Base-by-base conservation (phyloP, 257 asterid species). In the Solanum rostratum region DNA sequence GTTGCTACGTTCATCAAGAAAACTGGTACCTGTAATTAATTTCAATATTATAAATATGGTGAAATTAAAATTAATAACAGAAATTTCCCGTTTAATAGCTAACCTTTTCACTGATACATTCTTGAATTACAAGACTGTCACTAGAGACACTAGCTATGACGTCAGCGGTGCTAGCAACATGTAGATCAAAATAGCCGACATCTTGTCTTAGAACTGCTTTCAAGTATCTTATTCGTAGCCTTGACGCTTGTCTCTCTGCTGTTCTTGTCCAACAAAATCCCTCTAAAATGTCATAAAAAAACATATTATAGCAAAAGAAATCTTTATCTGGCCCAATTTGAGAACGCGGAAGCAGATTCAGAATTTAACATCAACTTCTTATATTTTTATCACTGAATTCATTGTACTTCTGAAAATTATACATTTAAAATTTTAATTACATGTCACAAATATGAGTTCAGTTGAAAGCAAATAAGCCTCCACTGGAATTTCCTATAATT, bases 261-360 rank as follows among this genome's bases (percentile, higher is more conserved):
- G 98, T 95, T 91, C 98, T 92, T 70, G 98, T 92, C 98, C 98
- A 95, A 80, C 98, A 95, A 89, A 91, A 96, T 0, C 97, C 98
- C 97, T 96, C 98, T 96, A 8, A 7, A n/a, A n/a, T n/a, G n/a
- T n/a, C n/a, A n/a, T n/a, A n/a, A n/a, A n/a, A n/a, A n/a, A n/a
- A n/a, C n/a, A n/a, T n/a, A n/a, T n/a, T n/a, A n/a, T n/a, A n/a
- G n/a, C n/a, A n/a, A n/a, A n/a, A n/a, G n/a, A n/a, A n/a, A n/a
- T n/a, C n/a, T n/a, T n/a, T n/a, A n/a, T n/a, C n/a, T n/a, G n/a
- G n/a, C n/a, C n/a, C n/a, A n/a, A n/a, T n/a, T n/a, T n/a, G n/a
- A n/a, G n/a, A n/a, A n/a, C n/a, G n/a, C n/a, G n/a, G n/a, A n/a
- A n/a, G n/a, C n/a, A n/a, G n/a, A n/a, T n/a, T n/a, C n/a, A n/a